A percentile compares a stretch with the other conserved stretches of the same genome.
These are phyloP conservation scores for Pythium rhizo-oryzae DNA, from an alignment of 352 stramenopile genomes.

Conservation along the genomic window DNA sequence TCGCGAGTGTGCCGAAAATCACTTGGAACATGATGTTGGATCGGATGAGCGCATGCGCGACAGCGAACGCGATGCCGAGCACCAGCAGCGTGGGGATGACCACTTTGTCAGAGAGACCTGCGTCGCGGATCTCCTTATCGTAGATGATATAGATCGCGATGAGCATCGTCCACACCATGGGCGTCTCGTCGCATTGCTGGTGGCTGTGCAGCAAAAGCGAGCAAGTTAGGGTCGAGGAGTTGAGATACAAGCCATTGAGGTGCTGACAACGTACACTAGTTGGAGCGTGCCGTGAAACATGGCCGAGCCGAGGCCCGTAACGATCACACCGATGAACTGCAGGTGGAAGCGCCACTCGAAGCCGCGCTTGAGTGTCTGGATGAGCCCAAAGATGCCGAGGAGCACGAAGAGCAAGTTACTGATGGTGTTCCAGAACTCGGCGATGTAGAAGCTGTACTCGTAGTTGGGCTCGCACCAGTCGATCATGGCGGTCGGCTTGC, in stretches of 20 bases:
- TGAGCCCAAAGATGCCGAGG: conserved; percentile 70
- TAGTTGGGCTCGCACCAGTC: conserved; percentile 91
- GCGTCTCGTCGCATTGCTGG: conserved; percentile 83
- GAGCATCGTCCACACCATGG: conserved; percentile 84
- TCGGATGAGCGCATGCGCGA: neutral
- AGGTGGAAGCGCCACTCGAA: conserved; percentile 82
- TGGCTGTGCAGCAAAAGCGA: conserved; percentile 14
- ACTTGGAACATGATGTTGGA: conserved; percentile 41
- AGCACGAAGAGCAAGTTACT: conserved; percentile 84
- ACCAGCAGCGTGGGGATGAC: conserved; percentile 5
- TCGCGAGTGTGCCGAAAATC: conserved; percentile 58
- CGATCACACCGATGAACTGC: conserved; percentile 68
- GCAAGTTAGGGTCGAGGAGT: neutral
- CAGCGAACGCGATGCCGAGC: neutral
- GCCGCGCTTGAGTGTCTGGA: conserved; percentile 53
- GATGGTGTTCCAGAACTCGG: conserved; percentile 90
- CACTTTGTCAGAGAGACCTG: conserved; percentile 35
- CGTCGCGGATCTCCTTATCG: conserved; percentile 70
- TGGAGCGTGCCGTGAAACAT: conserved; percentile 88
- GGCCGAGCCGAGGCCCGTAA: conserved; percentile 79
- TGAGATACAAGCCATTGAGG: neutral
- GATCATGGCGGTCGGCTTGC: conserved; percentile 70
- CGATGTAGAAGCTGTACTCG: conserved; percentile 73
- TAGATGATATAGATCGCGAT: conserved; percentile 80
- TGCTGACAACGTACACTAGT: conserved; percentile 36